Percentiles rank a stretch among this genome's conserved stretches.
Conservation (phyloP, 495 filamentous ascomycete genomes). For the Hypoxylon subgilvum region DNA sequence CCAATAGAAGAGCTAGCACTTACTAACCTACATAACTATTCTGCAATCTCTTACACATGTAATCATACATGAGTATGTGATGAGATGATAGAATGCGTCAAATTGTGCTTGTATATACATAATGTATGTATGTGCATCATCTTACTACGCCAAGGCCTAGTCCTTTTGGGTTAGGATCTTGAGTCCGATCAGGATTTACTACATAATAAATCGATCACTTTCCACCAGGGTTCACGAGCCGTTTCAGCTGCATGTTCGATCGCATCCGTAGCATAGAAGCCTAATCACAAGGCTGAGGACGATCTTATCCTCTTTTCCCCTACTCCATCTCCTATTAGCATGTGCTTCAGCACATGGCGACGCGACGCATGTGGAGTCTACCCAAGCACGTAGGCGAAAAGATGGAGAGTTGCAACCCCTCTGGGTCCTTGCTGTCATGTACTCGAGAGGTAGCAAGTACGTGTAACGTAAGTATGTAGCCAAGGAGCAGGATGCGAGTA, state of each 20-base stretch:
- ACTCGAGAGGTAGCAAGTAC: too few relatives aligned
- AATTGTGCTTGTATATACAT: constrained; percentile 3
- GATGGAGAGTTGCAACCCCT: neutral
- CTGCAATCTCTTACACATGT: neutral
- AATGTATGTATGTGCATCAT: too few relatives aligned
- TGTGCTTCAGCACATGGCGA: constrained; percentile 20
- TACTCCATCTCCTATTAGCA: constrained; percentile 5
- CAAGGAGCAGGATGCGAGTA: too few relatives aligned
- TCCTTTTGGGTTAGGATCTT: neutral
- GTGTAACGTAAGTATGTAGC: too few relatives aligned
- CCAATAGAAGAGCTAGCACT: too few relatives aligned
- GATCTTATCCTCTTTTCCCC: neutral
- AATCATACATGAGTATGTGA: too few relatives aligned
- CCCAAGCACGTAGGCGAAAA: neutral
- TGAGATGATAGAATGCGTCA: neutral
- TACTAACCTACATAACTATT: too few relatives aligned
- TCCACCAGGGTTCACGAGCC: neutral
- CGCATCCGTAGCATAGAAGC: neutral
- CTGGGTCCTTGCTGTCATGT: too few relatives aligned
- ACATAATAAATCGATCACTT: neutral
- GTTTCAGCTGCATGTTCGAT: neutral
- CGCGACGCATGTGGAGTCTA: too few relatives aligned
- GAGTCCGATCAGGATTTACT: neutral
- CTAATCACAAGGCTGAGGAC: constrained; percentile 4
- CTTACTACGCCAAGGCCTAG: constrained; percentile 2